Evolutionary conservation across 2,329 filamentous ascomycete species (phyloP).

Genomic region (Fusarium globosum): DNA sequence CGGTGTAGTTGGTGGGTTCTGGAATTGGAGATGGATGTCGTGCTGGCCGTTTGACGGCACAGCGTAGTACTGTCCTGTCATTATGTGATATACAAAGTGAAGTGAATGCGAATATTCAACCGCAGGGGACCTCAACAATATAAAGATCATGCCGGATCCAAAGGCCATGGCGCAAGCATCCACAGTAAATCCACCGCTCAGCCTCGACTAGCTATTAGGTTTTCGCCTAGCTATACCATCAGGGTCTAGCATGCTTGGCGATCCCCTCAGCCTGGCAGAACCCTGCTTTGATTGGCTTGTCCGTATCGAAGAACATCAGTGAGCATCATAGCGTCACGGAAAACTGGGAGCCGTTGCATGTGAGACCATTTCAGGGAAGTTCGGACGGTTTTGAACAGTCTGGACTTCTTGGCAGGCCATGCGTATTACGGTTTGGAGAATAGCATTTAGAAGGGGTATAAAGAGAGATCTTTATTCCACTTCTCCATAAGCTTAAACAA

Average conservation of each 20-base stretch:
- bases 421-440: not conserved
- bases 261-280: not conserved
- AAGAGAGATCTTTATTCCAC: fast-evolving
- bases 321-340: not conserved
- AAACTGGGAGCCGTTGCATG: not conserved
- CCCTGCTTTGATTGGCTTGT: not conserved
- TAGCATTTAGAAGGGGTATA: not conserved
- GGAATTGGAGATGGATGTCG: not conserved
- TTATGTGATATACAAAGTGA: not conserved
- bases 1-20: not conserved
- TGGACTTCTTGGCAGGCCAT: not conserved
- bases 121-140: not conserved
- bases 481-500: not conserved
- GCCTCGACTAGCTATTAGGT: not conserved
- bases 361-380: not conserved
- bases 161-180: not conserved
- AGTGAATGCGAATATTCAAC: not conserved
- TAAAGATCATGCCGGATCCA: not conserved
- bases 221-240: not conserved
- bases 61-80: not conserved
- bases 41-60: not conserved
- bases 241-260: not conserved
- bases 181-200: not conserved
- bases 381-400: not conserved
- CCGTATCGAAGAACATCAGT: not conserved